Percentiles rank a stretch among this genome's conserved stretches.
These are phyloP conservation scores for Mrakia gelida DNA, from an alignment of 768 basidiomycete species.

Conservation along the genomic window DNA sequence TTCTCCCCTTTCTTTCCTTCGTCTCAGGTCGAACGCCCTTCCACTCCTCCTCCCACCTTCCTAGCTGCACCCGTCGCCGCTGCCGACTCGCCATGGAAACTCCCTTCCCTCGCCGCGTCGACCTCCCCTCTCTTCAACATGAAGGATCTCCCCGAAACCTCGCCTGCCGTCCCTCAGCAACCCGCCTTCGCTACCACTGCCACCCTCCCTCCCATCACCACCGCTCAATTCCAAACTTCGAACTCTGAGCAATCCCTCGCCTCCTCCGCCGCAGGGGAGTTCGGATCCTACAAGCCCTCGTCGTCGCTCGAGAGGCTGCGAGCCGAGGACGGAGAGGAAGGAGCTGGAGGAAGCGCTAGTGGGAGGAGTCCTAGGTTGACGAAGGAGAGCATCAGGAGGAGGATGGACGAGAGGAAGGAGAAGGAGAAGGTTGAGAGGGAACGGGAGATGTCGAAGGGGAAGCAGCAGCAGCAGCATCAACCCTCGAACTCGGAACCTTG, in stretches of 20 bases:
- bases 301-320: constrained; percentile 25
- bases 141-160: not conserved
- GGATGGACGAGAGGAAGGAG: constrained; percentile 22
- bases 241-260: constrained; percentile 5
- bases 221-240: constrained; percentile 5
- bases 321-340: constrained; percentile 6
- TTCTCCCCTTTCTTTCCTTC: not conserved
- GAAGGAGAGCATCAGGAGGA: constrained; percentile 26
- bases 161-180: not conserved
- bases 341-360: constrained; percentile 17
- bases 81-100: not conserved
- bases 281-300: constrained; percentile 23
- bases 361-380: constrained; percentile 26
- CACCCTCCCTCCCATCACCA: not conserved
- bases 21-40: not conserved
- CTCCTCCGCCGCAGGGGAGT: constrained; percentile 13
- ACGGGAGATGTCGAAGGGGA: not conserved
- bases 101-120: not conserved
- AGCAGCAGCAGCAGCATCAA: not conserved
- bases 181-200: not conserved
- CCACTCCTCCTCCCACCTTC: not conserved
- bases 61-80: not conserved
- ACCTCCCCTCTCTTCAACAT: constrained; percentile 7
- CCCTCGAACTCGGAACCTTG: not conserved
- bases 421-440: not conserved